Evolutionary conservation across 176 grass and related monocot genomes (phyloP).

Genomic region (Elymus sibiricus): DNA sequence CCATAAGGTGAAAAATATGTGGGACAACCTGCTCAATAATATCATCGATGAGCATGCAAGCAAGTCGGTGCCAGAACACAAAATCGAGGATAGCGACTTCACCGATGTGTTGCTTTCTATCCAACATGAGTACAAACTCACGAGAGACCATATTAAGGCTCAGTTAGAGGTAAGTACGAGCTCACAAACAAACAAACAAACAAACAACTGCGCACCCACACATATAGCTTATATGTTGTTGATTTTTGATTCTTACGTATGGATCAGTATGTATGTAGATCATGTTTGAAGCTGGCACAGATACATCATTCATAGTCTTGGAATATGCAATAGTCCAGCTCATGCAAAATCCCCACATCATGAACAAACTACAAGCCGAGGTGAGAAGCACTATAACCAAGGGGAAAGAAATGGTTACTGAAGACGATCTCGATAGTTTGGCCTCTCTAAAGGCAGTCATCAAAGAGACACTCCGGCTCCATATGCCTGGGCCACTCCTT

Average conservation of each 20-base stretch:
- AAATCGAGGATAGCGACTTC: neutral
- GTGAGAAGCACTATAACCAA: neutral
- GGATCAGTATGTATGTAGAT: neutral
- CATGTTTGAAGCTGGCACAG: conserved; percentile 38
- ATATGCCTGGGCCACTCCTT: conserved; percentile 32
- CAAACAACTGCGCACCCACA: neutral
- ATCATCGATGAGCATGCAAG: neutral
- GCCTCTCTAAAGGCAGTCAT: neutral
- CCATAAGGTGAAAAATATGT: neutral
- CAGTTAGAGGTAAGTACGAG: neutral
- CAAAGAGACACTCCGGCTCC: conserved; percentile 5
- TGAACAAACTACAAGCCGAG: neutral
- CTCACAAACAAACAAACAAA: too few species aligned
- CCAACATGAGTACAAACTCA: neutral
- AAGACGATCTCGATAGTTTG: neutral
- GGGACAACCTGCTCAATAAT: neutral
- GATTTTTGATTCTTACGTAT: neutral
- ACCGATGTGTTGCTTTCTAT: neutral
- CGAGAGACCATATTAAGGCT: neutral
- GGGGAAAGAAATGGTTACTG: neutral
- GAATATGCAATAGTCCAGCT: conserved; percentile 33
- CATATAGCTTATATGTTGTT: neutral
- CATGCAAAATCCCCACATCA: neutral
- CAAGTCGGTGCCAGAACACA: neutral
- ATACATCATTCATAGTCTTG: conserved; percentile 29